phyloP scores from a whole-genome alignment of 345 rosid genomes.

The Sonneratia caseolaris region DNA sequence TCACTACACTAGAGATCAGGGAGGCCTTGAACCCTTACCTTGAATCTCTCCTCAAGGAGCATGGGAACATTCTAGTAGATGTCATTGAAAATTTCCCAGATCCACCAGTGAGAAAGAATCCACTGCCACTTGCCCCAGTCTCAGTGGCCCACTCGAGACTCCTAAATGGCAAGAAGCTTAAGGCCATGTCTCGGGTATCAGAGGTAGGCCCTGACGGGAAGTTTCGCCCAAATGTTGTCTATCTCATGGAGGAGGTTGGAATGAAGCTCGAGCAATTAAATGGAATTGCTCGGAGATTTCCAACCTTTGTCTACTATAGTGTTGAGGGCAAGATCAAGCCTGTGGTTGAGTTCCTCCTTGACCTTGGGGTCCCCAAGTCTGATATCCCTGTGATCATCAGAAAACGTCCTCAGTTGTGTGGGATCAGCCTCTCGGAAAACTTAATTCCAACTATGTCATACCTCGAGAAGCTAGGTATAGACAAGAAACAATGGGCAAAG shows the following conservation, averaged over 20 bases:
- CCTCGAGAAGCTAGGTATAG: constrained; percentile 64
- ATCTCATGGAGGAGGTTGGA: constrained; percentile 77
- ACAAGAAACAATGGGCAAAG: constrained; percentile 80
- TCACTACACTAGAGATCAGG: constrained; percentile 78
- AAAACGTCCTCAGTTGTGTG: constrained; percentile 84
- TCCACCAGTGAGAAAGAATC: constrained; percentile 34
- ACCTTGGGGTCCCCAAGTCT: constrained; percentile 66
- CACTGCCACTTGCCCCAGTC: constrained; percentile 12
- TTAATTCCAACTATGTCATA: constrained; percentile 70
- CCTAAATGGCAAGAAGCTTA: constrained; percentile 36
- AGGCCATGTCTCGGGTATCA: constrained; percentile 58
- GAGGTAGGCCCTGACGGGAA: constrained; percentile 50
- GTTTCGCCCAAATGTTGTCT: constrained; percentile 56
- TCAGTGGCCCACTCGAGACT: constrained; percentile 21
- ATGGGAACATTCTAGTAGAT: constrained; percentile 45
- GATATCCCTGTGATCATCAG: constrained; percentile 46
- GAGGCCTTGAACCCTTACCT: constrained; percentile 79
- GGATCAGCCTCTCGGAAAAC: constrained; percentile 65
- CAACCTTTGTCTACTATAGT: constrained; percentile 78
- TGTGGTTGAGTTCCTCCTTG: constrained; percentile 67
- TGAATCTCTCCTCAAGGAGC: constrained; percentile 50
- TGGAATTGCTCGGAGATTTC: constrained; percentile 53
- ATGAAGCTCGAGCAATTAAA: constrained; percentile 70
- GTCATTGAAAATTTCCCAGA: constrained; percentile 64
- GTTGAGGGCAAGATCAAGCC: constrained; percentile 84